Conservation (phyloP, 257 asterid species). For the Haberlea rhodopensis region DNA sequence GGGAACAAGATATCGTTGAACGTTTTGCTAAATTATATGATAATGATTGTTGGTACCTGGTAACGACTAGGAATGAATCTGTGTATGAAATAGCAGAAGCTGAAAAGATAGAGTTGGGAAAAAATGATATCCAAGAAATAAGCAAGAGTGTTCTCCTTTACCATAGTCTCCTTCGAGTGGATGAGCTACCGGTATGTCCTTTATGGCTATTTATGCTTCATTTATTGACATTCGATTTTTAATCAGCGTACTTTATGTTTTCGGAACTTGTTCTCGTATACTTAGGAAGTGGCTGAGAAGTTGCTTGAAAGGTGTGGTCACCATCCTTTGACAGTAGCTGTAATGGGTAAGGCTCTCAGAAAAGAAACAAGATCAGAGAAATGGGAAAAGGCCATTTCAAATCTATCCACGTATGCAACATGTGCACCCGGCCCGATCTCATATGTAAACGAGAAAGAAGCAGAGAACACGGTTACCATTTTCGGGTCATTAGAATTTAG, state of each 20-base stretch:
- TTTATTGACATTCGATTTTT: no score
- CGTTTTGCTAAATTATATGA: slow-evolving; percentile 33
- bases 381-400: slow-evolving; percentile 36
- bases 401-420: slow-evolving; percentile 32
- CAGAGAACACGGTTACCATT: slow-evolving; percentile 33
- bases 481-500: slow-evolving; percentile 37
- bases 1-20: slow-evolving; percentile 39
- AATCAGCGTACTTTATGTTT: no score
- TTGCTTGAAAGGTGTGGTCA: slow-evolving; percentile 39
- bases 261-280: background rate
- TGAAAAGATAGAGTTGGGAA: slow-evolving; percentile 31
- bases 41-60: slow-evolving; percentile 32
- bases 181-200: slow-evolving; percentile 31
- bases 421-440: slow-evolving; percentile 38
- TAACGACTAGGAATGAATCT: slow-evolving; percentile 33
- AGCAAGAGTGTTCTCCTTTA: slow-evolving; percentile 35
- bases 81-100: slow-evolving; percentile 38
- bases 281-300: slow-evolving; percentile 29
- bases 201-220: background rate
- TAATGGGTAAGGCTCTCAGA: slow-evolving; percentile 39
- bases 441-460: slow-evolving; percentile 38
- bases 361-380: slow-evolving; percentile 33
- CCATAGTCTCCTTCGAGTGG: slow-evolving; percentile 31
- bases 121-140: slow-evolving; percentile 32
- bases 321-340: slow-evolving; percentile 40